Evolutionary conservation across 108 stramenopile species (phyloP).

Genomic region (Craspedostauros australis): DNA sequence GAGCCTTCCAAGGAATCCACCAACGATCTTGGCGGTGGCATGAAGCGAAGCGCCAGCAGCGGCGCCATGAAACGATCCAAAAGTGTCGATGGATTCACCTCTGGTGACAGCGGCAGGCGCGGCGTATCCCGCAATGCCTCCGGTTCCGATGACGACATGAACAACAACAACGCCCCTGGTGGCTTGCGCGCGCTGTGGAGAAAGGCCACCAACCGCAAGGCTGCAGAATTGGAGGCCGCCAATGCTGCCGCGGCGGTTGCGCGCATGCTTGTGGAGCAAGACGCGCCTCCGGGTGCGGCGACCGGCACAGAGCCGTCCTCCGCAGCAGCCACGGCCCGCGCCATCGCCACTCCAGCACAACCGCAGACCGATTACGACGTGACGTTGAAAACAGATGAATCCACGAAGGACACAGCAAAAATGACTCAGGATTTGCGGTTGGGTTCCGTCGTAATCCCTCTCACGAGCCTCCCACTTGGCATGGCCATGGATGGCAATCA

Average conservation of each 20-base stretch:
- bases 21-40: too few species aligned
- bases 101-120: too few species aligned
- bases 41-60: too few species aligned
- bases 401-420: not conserved
- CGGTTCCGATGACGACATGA: conserved; percentile 2
- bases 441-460: conserved; percentile 58
- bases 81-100: too few species aligned
- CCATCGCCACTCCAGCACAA: conserved; percentile 1
- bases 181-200: conserved; percentile 10
- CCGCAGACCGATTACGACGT: conserved; percentile 17
- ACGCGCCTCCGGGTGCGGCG: not conserved
- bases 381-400: not conserved
- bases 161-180: too few species aligned
- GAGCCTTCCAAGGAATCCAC: too few species aligned
- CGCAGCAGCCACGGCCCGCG: not conserved
- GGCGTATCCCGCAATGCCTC: conserved; percentile 6
- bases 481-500: conserved; percentile 24
- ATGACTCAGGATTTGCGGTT: conserved; percentile 47
- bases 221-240: conserved; percentile 31
- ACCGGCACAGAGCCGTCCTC: not conserved
- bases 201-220: conserved; percentile 5
- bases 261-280: conserved; percentile 29
- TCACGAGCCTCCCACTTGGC: conserved; percentile 51
- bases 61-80: too few species aligned
- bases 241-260: conserved; percentile 40